Conservation (phyloP, 1,284 basidiomycete species). For the Apiotrichum akiyoshidainum region DNA sequence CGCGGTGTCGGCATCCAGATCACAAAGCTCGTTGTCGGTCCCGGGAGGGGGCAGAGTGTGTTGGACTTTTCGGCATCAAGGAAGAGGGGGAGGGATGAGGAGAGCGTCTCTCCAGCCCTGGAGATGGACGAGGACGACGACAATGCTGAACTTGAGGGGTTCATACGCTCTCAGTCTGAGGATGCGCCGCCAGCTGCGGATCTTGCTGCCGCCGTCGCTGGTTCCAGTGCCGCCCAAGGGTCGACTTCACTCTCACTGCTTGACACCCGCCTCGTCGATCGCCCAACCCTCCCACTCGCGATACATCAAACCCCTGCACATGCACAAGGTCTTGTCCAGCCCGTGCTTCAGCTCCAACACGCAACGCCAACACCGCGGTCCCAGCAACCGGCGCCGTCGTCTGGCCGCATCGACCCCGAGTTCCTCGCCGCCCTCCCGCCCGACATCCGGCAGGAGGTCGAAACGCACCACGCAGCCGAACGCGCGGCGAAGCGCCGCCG, state of each 20-base stretch:
- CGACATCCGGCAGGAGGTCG: conserved; percentile 35
- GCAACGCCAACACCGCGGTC: conserved; percentile 8
- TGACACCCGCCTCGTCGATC: background rate
- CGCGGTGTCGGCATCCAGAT: conserved; percentile 91
- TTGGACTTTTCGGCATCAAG: conserved; percentile 24
- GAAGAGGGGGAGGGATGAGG: background rate
- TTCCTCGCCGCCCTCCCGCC: conserved; percentile 40
- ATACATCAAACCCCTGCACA: background rate
- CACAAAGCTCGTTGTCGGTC: conserved; percentile 71
- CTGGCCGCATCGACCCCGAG: conserved; percentile 40
- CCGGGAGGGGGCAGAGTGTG: conserved; percentile 26
- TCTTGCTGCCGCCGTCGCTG: too few relatives aligned
- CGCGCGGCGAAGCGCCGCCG: conserved; percentile 8
- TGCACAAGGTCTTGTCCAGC: background rate
- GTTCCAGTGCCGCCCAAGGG: too few relatives aligned
- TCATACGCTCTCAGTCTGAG: too few relatives aligned
- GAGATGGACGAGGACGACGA: background rate
- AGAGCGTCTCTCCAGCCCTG: background rate
- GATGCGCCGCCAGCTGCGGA: too few relatives aligned
- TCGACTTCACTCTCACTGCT: background rate
- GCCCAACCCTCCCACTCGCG: background rate
- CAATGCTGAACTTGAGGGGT: too few relatives aligned
- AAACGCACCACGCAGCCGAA: conserved; percentile 23
- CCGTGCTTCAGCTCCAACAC: background rate
- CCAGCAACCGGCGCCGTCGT: conserved; percentile 12